phyloP scores from a whole-genome alignment of 768 basidiomycete species.

The Fomitopsis pulvina region DNA sequence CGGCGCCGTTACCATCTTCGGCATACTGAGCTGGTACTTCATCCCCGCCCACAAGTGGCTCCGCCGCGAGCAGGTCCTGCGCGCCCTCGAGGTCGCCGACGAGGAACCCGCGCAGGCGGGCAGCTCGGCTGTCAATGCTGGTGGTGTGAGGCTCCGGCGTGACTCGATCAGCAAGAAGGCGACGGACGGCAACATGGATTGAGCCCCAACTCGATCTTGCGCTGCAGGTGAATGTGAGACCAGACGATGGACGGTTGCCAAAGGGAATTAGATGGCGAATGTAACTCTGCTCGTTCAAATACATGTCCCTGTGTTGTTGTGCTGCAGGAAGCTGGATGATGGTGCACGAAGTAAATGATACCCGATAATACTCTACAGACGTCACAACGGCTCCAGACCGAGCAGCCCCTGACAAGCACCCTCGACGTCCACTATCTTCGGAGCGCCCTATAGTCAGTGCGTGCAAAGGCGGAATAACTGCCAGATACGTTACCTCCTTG shows the following conservation, averaged over 20 bases:
- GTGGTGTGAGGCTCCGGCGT: neutral
- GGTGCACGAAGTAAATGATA: neutral
- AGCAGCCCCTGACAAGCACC: slow-evolving; percentile 71
- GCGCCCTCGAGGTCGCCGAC: slow-evolving; percentile 34
- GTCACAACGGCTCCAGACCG: slow-evolving; percentile 49
- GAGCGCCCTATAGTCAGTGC: neutral
- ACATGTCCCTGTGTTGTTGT: too few species aligned
- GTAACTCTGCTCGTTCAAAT: too few species aligned
- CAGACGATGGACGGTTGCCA: too few species aligned
- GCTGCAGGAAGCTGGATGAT: neutral
- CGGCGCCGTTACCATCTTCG: slow-evolving; percentile 72
- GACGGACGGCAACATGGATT: neutral
- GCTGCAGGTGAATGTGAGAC: too few species aligned
- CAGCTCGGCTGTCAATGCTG: neutral
- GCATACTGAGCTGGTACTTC: slow-evolving; percentile 69
- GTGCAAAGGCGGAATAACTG: neutral
- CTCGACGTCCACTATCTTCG: slow-evolving; percentile 66
- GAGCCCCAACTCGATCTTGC: too few species aligned
- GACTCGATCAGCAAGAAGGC: slow-evolving; percentile 1
- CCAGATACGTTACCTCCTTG: slow-evolving; percentile 58
- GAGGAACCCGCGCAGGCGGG: slow-evolving; percentile 10
- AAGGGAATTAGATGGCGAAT: too few species aligned
- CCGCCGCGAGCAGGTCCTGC: slow-evolving; percentile 51
- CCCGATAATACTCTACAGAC: too few species aligned
- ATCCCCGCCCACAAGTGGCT: slow-evolving; percentile 80